These are phyloP conservation scores for Primulina huaijiensis DNA, from an alignment of 257 asterid genomes.

Conservation along the genomic window DNA sequence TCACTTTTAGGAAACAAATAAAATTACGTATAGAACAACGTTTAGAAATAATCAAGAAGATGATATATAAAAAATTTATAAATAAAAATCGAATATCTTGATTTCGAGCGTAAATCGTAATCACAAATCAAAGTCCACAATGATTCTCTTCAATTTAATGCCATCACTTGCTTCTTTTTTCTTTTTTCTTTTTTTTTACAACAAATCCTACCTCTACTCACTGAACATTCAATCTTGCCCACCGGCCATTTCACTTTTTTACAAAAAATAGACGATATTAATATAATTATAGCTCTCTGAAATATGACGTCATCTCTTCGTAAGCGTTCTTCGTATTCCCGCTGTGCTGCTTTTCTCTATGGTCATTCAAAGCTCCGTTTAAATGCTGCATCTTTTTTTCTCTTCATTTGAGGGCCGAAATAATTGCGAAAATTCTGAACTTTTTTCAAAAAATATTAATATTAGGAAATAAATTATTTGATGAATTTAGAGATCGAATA, in stretches of 20 bases:
- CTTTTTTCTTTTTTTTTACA: too few species aligned
- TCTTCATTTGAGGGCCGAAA: slow-evolving; percentile 8
- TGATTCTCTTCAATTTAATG: neutral
- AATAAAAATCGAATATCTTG: too few species aligned
- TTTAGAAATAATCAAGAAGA: too few species aligned
- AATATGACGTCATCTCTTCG: neutral
- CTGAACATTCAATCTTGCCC: neutral
- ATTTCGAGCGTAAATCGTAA: too few species aligned
- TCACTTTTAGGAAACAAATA: too few species aligned
- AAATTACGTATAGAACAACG: too few species aligned
- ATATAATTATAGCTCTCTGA: neutral
- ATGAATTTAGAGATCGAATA: neutral
- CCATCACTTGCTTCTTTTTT: neutral
- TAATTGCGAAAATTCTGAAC: slow-evolving; percentile 5
- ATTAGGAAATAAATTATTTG: neutral
- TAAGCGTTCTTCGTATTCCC: neutral
- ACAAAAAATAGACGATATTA: neutral
- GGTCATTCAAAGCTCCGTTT: neutral
- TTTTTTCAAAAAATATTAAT: neutral
- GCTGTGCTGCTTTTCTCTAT: neutral
- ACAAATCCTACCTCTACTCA: neutral
- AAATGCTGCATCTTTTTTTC: slow-evolving; percentile 8
- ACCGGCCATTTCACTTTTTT: neutral
- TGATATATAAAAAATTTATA: too few species aligned
- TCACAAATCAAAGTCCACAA: too few species aligned